Percentiles rank a stretch among this genome's conserved stretches.
These are phyloP conservation scores for Macrocystidia cucumis DNA, from an alignment of 1,284 basidiomycete genomes.

Conservation along the genomic window DNA sequence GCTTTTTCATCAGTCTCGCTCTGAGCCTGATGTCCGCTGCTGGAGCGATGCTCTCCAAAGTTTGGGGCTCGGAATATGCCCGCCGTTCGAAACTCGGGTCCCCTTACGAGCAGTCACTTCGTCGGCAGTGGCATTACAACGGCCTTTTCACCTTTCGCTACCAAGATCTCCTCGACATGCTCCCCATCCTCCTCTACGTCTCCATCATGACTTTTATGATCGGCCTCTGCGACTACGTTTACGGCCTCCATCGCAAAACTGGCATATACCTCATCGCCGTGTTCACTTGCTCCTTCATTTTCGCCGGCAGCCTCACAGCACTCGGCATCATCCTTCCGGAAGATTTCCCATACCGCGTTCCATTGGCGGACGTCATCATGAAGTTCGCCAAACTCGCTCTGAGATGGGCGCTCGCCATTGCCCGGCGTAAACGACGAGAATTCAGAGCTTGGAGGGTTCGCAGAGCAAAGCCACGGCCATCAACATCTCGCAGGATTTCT, in stretches of 20 bases:
- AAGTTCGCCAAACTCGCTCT: background rate
- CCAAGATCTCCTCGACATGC: conserved; percentile 1
- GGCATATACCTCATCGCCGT: background rate
- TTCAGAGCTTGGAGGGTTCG: background rate
- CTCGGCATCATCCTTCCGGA: conserved; percentile 1
- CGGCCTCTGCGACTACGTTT: conserved; percentile 2
- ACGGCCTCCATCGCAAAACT: background rate
- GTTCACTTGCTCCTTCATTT: conserved; percentile 1
- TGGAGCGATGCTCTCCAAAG: conserved; percentile 1
- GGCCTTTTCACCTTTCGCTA: conserved; percentile 1
- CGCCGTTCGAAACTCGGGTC: background rate
- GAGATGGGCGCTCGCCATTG: background rate
- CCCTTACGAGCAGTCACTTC: conserved; percentile 1
- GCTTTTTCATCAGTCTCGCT: conserved; percentile 1
- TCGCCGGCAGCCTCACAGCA: background rate
- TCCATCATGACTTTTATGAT: conserved; percentile 2
- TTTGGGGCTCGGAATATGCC: background rate
- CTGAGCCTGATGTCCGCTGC: conserved; percentile 2
- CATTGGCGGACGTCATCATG: conserved; percentile 1
- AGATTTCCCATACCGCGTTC: conserved; percentile 1
- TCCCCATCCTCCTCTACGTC: conserved; percentile 1
- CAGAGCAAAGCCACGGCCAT: too few species aligned
- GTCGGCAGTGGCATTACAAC: conserved; percentile 2
- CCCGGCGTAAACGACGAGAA: too few species aligned
- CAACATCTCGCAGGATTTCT: background rate